These are phyloP conservation scores for Ceratobasidium sp. DNA, from an alignment of 1,284 basidiomycete species.

Conservation along the genomic window DNA sequence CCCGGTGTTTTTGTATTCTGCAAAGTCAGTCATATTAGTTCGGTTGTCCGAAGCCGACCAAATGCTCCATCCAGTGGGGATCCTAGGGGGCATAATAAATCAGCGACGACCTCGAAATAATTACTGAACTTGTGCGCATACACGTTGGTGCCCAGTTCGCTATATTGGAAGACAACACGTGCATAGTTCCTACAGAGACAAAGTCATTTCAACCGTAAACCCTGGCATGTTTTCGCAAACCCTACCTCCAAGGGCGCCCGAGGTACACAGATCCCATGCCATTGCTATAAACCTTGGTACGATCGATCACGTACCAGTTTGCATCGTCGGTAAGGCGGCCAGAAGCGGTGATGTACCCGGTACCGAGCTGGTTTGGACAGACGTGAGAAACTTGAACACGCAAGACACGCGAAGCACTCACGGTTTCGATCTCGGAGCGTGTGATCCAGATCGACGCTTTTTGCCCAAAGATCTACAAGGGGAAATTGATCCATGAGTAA, in stretches of 20 bases:
- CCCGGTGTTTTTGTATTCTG: conserved; percentile 50
- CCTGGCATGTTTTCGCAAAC: background rate
- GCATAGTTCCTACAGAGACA: conserved; percentile 46
- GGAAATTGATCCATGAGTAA: background rate
- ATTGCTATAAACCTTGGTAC: conserved; percentile 45
- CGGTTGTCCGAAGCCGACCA: conserved; percentile 46
- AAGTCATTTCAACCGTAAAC: background rate
- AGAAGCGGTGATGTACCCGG: conserved; percentile 50
- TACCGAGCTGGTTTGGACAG: conserved; percentile 42
- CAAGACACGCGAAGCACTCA: conserved; percentile 9
- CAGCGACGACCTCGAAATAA: background rate
- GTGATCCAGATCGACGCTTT: conserved; percentile 49
- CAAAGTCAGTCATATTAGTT: conserved; percentile 50
- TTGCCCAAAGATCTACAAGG: conserved; percentile 47
- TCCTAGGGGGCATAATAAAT: background rate
- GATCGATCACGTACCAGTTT: conserved; percentile 51
- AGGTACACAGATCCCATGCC: conserved; percentile 40
- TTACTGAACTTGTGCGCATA: background rate
- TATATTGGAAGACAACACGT: conserved; percentile 51
- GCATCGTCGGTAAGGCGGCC: conserved; percentile 47
- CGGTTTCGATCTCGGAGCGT: conserved; percentile 45
- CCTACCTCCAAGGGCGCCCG: conserved; percentile 45
- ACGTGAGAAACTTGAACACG: conserved; percentile 1
- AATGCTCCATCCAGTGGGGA: conserved; percentile 48
- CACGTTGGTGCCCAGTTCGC: conserved; percentile 31